Evolutionary conservation across 305 asterid species (phyloP).

Genomic region (Ajuga reptans): DNA sequence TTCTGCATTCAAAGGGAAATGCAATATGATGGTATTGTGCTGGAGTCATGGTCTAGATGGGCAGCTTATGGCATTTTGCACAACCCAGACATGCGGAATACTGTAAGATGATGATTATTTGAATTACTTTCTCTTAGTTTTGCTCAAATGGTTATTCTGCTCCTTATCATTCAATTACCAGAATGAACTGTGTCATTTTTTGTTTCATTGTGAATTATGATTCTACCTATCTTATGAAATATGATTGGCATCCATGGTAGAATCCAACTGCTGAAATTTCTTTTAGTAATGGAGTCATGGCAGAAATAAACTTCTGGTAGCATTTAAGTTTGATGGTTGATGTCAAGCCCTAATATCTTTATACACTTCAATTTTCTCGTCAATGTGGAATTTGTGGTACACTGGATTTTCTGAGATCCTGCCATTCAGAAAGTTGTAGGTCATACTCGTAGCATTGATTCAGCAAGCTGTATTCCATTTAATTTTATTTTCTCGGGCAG

Average conservation of each 20-base stretch:
- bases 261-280: slow-evolving; percentile 5
- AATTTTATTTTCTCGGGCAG: slow-evolving; percentile 30
- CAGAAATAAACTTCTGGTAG: neutral
- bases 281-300: neutral
- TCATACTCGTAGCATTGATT: neutral
- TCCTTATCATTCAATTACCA: neutral
- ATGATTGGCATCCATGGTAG: neutral
- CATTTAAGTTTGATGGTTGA: slow-evolving; percentile 6
- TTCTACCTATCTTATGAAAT: neutral
- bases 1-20: slow-evolving; percentile 52
- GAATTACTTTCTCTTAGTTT: neutral
- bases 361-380: neutral
- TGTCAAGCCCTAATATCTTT: neutral
- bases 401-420: neutral
- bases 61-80: slow-evolving; percentile 85
- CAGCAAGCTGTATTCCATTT: slow-evolving; percentile 6
- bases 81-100: slow-evolving; percentile 60
- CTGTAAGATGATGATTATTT: slow-evolving; percentile 36
- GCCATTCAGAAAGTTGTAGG: neutral
- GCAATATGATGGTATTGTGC: slow-evolving; percentile 94
- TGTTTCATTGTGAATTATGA: neutral
- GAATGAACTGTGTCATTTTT: neutral
- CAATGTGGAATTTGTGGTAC: neutral
- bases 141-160: neutral
- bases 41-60: slow-evolving; percentile 99